Evolutionary conservation across 176 grass and related monocot genomes (phyloP).

Genomic region (Aegilops speltoides): DNA sequence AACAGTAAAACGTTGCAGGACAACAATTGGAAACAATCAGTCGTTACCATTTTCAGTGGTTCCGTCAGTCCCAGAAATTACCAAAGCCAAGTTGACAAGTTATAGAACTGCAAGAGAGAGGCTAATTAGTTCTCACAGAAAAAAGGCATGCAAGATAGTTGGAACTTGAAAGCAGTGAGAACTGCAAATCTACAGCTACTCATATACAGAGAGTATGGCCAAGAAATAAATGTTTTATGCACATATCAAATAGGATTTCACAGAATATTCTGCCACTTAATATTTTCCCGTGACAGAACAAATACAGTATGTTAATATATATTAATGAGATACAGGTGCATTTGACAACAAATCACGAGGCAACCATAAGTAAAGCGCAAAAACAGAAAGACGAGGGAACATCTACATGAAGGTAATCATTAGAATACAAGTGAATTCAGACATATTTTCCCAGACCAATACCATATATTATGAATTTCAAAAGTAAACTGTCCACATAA

Average conservation of each 20-base stretch:
- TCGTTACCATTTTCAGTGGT: slow-evolving; percentile 50
- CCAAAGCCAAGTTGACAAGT: not conserved
- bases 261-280: not conserved
- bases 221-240: slow-evolving; percentile 2
- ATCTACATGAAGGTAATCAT: not conserved
- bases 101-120: slow-evolving; percentile 24
- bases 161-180: not conserved
- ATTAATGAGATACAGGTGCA: not conserved
- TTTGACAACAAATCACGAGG: not conserved
- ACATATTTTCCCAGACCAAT: not conserved
- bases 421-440: not conserved
- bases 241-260: not conserved
- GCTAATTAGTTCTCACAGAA: slow-evolving; percentile 20
- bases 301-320: not conserved
- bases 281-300: not conserved
- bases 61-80: not conserved
- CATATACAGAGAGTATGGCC: not conserved
- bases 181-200: not conserved
- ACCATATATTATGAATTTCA: not conserved
- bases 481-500: not conserved
- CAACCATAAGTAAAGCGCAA: not conserved
- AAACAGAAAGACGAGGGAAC: not conserved
- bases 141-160: not conserved
- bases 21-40: not conserved
- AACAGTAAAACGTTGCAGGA: not conserved